A percentile compares a stretch with the other conserved stretches of the same genome.
Conservation (phyloP, 225 moss, liverwort and hornwort species). For the Pleurozium schreberi region DNA sequence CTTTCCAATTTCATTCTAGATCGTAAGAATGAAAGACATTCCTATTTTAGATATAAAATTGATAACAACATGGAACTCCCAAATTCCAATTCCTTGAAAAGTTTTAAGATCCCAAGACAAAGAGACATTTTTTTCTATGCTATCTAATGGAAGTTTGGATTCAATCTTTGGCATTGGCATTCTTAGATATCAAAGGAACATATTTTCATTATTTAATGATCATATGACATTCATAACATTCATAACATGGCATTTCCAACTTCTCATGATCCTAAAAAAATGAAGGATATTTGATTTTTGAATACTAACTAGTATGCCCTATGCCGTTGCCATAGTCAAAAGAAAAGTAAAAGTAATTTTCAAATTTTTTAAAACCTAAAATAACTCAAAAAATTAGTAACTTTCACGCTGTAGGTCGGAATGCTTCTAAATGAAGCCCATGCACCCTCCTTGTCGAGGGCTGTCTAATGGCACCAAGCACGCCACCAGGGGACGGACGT, state of each 20-base stretch:
- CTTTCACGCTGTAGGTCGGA: no score
- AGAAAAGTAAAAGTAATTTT: no score
- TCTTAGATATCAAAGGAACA: not conserved
- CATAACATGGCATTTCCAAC: accelerated
- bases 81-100: not conserved
- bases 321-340: no score
- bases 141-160: not conserved
- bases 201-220: no score
- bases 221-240: not conserved
- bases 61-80: not conserved
- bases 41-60: not conserved
- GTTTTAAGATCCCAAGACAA: accelerated
- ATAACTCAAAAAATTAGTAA: no score
- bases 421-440: no score
- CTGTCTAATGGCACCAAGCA: no score
- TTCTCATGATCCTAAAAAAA: accelerated
- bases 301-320: no score
- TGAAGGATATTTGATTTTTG: not conserved
- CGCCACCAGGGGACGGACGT: no score
- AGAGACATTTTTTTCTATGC: accelerated
- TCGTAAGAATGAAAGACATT: no score
- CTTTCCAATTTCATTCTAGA: accelerated
- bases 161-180: not conserved
- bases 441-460: no score
- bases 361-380: no score